Percentiles rank a stretch among this genome's conserved stretches.
Conservation (phyloP, 306 rosid genomes). For the Acacia confusa region DNA sequence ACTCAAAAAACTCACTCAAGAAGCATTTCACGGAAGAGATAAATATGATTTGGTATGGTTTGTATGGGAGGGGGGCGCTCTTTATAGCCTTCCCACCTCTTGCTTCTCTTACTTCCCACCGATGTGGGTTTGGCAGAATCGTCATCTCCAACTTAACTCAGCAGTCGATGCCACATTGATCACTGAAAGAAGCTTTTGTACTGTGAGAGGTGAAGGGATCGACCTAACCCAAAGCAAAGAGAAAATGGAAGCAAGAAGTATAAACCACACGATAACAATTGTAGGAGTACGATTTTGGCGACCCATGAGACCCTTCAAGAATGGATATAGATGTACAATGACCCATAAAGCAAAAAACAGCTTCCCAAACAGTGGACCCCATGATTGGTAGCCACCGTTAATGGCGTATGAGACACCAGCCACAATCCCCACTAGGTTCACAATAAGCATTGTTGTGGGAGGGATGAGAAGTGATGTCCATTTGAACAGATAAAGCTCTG, state of each 20-base stretch:
- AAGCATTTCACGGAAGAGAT: no score
- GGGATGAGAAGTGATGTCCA: conserved; percentile 96
- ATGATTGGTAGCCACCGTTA: conserved; percentile 91
- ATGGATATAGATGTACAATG: conserved; percentile 89
- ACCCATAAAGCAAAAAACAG: conserved; percentile 92
- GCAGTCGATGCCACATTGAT: conserved; percentile 86
- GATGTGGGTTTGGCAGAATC: background rate
- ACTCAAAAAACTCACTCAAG: no score
- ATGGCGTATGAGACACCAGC: conserved; percentile 91
- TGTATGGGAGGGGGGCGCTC: no score
- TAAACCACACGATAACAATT: conserved; percentile 86
- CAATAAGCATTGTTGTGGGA: conserved; percentile 83
- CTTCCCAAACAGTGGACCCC: conserved; percentile 92
- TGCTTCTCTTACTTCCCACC: no score
- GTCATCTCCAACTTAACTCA: conserved; percentile 41
- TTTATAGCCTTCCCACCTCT: no score
- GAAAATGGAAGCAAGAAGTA: conserved; percentile 90
- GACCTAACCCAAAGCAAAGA: conserved; percentile 90
- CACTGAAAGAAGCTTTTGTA: conserved; percentile 42
- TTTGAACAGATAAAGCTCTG: conserved; percentile 87
- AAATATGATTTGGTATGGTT: no score
- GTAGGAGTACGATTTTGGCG: conserved; percentile 90
- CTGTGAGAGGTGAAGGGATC: conserved; percentile 68
- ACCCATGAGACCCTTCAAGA: conserved; percentile 94
- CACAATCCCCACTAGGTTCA: conserved; percentile 81